phyloP scores from a whole-genome alignment of 352 stramenopile genomes.

The Thalassiosira hispida region DNA sequence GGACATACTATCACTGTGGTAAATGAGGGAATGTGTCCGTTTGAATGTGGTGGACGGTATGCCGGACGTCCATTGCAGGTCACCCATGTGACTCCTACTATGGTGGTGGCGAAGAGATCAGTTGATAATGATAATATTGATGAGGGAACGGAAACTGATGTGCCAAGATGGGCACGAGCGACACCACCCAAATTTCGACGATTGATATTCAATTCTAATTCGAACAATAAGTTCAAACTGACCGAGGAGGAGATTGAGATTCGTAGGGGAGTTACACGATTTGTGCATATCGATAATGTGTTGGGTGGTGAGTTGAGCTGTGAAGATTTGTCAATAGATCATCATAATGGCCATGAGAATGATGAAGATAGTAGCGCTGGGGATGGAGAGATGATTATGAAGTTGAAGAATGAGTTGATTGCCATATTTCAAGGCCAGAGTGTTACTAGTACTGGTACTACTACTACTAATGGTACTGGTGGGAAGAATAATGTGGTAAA shows the following conservation, averaged over 20 bases:
- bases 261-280: slow-evolving; percentile 47
- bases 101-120: background rate
- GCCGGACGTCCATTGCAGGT: slow-evolving; percentile 51
- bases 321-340: background rate
- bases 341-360: background rate
- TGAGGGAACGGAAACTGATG: background rate
- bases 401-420: slow-evolving; percentile 25
- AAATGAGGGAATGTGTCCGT: slow-evolving; percentile 26
- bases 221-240: slow-evolving; percentile 1
- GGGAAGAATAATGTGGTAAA: too few relatives aligned
- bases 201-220: slow-evolving; percentile 30
- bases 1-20: background rate
- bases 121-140: too few relatives aligned
- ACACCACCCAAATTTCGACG: slow-evolving; percentile 77
- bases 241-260: slow-evolving; percentile 18
- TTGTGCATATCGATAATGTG: slow-evolving; percentile 73
- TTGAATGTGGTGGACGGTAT: slow-evolving; percentile 42
- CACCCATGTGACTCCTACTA: slow-evolving; percentile 17
- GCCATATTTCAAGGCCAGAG: slow-evolving; percentile 21
- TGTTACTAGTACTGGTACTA: background rate
- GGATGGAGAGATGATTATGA: background rate
- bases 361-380: background rate
- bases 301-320: slow-evolving; percentile 9
- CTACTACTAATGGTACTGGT: too few relatives aligned
- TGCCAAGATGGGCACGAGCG: slow-evolving; percentile 56